Evolutionary conservation across 345 rosid genomes (phyloP).

Genomic region (Arabidopsis suecica): DNA sequence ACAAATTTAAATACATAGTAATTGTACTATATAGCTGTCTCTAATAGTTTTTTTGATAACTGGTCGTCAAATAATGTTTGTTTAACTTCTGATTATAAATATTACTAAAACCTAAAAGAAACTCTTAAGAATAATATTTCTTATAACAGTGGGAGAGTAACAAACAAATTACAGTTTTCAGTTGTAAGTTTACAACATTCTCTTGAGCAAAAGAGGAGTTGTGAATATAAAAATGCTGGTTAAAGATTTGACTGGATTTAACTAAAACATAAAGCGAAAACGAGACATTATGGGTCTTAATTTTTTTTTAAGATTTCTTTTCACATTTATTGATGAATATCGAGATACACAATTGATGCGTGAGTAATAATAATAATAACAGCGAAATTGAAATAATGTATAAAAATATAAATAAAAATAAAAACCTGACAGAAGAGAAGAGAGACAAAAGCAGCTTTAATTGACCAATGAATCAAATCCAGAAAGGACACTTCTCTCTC

Average conservation of each 20-base stretch:
- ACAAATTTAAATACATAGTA: too few relatives aligned
- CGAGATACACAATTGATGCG: conserved; percentile 44
- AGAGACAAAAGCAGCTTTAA: conserved; percentile 44
- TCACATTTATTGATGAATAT: conserved; percentile 27
- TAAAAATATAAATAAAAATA: not conserved
- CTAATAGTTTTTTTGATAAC: too few relatives aligned
- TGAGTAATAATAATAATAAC: not conserved
- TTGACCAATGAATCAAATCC: conserved; percentile 37
- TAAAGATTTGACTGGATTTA: conserved; percentile 24
- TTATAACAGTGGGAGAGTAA: too few relatives aligned
- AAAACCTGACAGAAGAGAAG: conserved; percentile 33
- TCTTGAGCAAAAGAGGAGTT: not conserved
- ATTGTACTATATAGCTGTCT: too few relatives aligned
- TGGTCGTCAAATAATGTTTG: not conserved
- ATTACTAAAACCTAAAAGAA: not conserved
- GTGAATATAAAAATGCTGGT: not conserved
- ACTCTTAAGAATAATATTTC: too few relatives aligned
- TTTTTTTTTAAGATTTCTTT: not conserved
- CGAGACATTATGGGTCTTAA: conserved; percentile 29
- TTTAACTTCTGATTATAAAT: not conserved
- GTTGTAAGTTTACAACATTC: not conserved
- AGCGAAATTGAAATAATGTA: not conserved
- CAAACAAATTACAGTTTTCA: too few relatives aligned
- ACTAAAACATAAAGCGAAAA: conserved; percentile 2
- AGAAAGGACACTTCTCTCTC: conserved; percentile 29